Base-by-base conservation (phyloP, 148 eudicot species). In the Cornus suecica region DNA sequence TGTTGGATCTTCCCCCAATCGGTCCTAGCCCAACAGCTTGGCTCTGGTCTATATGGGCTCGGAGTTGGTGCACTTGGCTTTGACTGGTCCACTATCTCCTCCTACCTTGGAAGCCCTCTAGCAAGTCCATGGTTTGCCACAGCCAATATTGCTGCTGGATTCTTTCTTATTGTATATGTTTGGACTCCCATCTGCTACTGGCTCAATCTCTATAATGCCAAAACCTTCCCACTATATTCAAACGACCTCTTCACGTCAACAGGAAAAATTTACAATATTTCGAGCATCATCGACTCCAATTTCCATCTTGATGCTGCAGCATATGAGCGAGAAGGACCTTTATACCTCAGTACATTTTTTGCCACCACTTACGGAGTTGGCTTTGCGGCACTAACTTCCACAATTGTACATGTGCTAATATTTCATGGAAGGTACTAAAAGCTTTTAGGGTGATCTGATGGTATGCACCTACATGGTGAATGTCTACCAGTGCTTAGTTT, bases 81-180 rank as follows among this genome's bases (percentile, higher is more conserved):
- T 2, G 99, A 96, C 76, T 96, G 98, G 99, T 90, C 99, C 83
- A 83, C 97, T 29, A 91, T 88, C 74, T 93, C 99, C 0, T 83
- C 99, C 10, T 96, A 96, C 83, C 93, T 96, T 8, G 98, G 99
- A 76, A 93, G 99, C 87, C 99, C 99, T 10, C 80, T 96, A 1
- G 99, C 98, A 25, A 93, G 99, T 83, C 99, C 98, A 0, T 96
- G 99, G 99, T 96, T 96, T 27, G 99, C 99, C 67, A 96, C 99
- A 5, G 99, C 98, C 42, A 96, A 96, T 80, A 97, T 96, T 52
- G 99, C 97, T 26, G 94, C 79, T 30, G 99, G 98, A 0, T 96
- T 82, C 69, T 71, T 85, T 56, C 30, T 93, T 23, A 82, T 96
- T 6, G 93, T 96, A 97, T 96, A 96, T 72, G 91, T 93, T 23